These are phyloP conservation scores for Cynanchum wilfordii DNA, from an alignment of 257 asterid species.

Conservation along the genomic window DNA sequence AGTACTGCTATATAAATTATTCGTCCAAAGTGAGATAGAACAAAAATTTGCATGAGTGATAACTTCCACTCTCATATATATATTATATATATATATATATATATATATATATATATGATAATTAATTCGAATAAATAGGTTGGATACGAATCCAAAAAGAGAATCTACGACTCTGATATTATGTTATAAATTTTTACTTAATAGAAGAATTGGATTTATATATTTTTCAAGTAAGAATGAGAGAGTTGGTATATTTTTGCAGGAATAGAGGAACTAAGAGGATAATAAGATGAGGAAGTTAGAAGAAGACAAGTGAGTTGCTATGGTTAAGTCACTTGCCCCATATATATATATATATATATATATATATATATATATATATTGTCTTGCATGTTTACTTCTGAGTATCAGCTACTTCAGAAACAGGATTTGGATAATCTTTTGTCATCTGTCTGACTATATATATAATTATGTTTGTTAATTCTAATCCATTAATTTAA, in stretches of 20 bases:
- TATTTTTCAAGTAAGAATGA: too few relatives aligned
- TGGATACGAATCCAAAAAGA: too few relatives aligned
- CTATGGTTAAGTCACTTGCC: slow-evolving; percentile 12
- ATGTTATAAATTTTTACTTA: too few relatives aligned
- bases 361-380: not conserved
- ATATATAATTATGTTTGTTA: not conserved
- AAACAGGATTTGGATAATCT: slow-evolving; percentile 5
- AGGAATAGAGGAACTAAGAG: not conserved
- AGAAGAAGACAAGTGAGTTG: slow-evolving; percentile 7
- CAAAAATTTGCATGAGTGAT: too few relatives aligned
- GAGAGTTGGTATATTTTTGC: not conserved
- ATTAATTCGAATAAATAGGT: too few relatives aligned
- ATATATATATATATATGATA: too few relatives aligned
- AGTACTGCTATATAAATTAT: too few relatives aligned
- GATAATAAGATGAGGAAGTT: not conserved
- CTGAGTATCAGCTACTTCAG: not conserved
- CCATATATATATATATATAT: slow-evolving; percentile 3
- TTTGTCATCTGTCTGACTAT: not conserved
- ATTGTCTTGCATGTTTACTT: not conserved
- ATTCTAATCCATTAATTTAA: not conserved
- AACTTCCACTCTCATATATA: too few relatives aligned
- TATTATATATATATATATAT: too few relatives aligned
- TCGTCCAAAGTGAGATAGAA: too few relatives aligned
- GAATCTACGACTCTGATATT: too few relatives aligned
- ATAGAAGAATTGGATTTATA: too few relatives aligned